phyloP scores from a whole-genome alignment of 176 grass and related monocot genomes.

The Paspalum vaginatum region DNA sequence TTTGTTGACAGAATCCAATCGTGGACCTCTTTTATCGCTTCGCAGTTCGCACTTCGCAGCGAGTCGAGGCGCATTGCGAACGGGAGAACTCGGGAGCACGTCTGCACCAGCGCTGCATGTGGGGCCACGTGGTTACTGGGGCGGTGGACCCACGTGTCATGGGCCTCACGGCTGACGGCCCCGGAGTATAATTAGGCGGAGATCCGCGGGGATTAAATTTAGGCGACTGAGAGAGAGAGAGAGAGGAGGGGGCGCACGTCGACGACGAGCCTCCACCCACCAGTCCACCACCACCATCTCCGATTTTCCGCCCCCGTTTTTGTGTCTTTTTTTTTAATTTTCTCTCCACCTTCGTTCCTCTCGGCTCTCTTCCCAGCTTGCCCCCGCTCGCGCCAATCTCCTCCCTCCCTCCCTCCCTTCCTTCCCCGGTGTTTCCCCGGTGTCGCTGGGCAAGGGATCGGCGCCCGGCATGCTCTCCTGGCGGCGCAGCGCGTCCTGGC shows the following conservation, averaged over 20 bases:
- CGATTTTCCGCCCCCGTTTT: neutral
- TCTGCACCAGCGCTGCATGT: no score
- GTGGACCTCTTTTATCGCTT: no score
- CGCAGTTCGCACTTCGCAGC: no score
- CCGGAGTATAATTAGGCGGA: constrained; percentile 4
- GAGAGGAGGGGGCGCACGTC: constrained; percentile 10
- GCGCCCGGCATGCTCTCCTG: constrained; percentile 37
- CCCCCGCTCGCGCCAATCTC: neutral
- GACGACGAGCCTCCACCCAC: no score
- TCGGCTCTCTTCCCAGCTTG: neutral
- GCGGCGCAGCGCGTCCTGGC: constrained; percentile 60
- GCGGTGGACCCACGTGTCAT: constrained; percentile 14
- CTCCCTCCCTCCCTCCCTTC: neutral
- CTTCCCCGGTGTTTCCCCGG: neutral
- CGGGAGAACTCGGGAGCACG: no score
- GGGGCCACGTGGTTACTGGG: no score
- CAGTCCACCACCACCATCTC: neutral
- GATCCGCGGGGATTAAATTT: constrained; percentile 25
- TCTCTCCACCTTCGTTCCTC: neutral
- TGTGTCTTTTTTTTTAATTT: neutral
- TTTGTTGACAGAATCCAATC: no score
- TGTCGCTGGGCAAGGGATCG: neutral
- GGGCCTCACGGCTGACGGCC: neutral
- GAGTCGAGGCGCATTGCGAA: no score
- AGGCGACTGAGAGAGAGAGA: no score